Percentiles rank a stretch among this genome's conserved stretches.
These are phyloP conservation scores for Letharia lupina DNA, from an alignment of 495 filamentous ascomycete genomes.

Conservation along the genomic window DNA sequence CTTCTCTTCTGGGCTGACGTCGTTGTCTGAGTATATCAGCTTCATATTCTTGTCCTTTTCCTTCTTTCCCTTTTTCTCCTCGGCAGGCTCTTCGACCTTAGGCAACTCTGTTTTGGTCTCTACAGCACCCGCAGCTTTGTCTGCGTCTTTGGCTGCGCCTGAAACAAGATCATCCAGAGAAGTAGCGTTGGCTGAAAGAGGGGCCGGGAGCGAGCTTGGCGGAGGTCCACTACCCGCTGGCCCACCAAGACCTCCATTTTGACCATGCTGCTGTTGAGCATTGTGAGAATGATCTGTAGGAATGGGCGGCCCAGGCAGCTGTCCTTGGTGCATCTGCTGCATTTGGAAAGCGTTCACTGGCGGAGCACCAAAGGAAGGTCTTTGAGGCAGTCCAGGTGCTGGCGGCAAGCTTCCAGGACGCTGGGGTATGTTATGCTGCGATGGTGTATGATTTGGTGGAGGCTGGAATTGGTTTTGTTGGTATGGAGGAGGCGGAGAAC, in stretches of 20 bases:
- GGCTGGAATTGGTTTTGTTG: conserved; percentile 34
- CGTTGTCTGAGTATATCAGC: conserved; percentile 71
- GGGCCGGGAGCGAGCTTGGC: conserved; percentile 17
- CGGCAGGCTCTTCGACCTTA: conserved; percentile 28
- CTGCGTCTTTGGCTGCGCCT: conserved; percentile 41
- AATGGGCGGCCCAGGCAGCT: conserved; percentile 30
- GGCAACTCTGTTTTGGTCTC: conserved; percentile 24
- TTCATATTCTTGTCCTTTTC: conserved; percentile 61
- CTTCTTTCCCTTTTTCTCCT: conserved; percentile 62
- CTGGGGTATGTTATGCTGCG: conserved; percentile 36
- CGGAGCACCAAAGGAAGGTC: conserved; percentile 51
- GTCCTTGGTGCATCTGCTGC: conserved; percentile 57
- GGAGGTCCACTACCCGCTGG: conserved; percentile 2
- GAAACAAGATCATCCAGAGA: conserved; percentile 58
- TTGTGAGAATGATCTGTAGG: conserved; percentile 26
- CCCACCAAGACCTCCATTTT: conserved; percentile 1
- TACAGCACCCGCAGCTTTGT: conserved; percentile 27
- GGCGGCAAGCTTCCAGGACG: conserved; percentile 45
- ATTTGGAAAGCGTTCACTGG: conserved; percentile 50
- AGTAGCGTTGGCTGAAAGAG: conserved; percentile 33
- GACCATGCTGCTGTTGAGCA: conserved; percentile 11
- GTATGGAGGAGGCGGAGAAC: conserved; percentile 29
- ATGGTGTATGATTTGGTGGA: conserved; percentile 35
- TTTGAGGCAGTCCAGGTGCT: conserved; percentile 54
- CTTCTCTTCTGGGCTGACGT: conserved; percentile 77